Evolutionary conservation across 768 basidiomycete species (phyloP), one percentile per base, ranked within the genome.

Genomic region (Mrakia frigida): DNA sequence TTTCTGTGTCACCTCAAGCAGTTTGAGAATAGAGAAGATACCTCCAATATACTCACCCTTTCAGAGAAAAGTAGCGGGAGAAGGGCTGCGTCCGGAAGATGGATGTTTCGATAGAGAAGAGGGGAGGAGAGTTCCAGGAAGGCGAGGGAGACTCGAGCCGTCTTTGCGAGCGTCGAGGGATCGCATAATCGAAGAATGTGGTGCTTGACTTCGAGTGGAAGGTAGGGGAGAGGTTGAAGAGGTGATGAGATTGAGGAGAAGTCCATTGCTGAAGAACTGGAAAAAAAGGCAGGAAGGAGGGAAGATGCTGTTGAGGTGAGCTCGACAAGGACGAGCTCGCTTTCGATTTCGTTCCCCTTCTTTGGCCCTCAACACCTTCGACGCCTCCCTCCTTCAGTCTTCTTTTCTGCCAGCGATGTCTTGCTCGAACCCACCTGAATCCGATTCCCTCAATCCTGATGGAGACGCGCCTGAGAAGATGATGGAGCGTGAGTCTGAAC

Each of bases 401-500:
- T n/a, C 56, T 25, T 9, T n/a, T 43, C 25, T 7, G 3, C 18
- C 6, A 13, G 6, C 1, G 16, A 75, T 75, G 74, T 75, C 74
- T 10, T 75, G 74, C 69, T 75, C 74, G 25, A 70, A 68, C 39
- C 37, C 37, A 14, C 63, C 65, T 37, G 60, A 60, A 28, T 43
- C 28, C 28, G 67, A 67, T n/a, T 11, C 60, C 18, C 25, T 35
- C 10, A 70, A 23, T 13, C 71, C 31, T 16, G 65, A 37, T 21
- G 71, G 63, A 28, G 53, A 37, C 10, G 70, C 52, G 35, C 70
- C 70, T 7, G 71, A 41, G 18, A 77, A 70, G 46, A 35, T 73
- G 50, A 77, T 77, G 76, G 70, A 71, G 28, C 37, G 76, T 77
- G 25, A 39, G 76, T 77, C 35, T 1, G 1, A 18, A 23, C n/a